These are phyloP conservation scores for Botrytis pseudocinerea DNA, from an alignment of 2,329 filamentous ascomycete species.

Conservation along the genomic window DNA sequence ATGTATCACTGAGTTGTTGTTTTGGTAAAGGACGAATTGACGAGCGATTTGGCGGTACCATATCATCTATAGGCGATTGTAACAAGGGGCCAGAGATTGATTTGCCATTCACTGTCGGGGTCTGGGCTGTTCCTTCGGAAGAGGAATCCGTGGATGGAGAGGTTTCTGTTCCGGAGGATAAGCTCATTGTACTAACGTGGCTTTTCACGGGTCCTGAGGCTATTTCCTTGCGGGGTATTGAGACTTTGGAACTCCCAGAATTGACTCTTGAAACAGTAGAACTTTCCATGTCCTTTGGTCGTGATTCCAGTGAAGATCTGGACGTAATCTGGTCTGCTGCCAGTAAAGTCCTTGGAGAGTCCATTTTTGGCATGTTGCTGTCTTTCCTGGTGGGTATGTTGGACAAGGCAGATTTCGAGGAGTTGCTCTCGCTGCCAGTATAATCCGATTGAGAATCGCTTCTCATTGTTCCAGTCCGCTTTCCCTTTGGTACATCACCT, in stretches of 20 bases:
- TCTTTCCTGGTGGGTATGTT: slow-evolving; percentile 30
- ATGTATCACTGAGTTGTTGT: slow-evolving; percentile 42
- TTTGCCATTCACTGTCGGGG: slow-evolving; percentile 41
- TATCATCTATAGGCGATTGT: slow-evolving; percentile 35
- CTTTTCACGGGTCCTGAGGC: slow-evolving; percentile 31
- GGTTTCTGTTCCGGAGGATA: slow-evolving; percentile 38
- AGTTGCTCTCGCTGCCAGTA: slow-evolving; percentile 35
- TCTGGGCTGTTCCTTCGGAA: slow-evolving; percentile 37
- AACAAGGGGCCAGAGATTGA: slow-evolving; percentile 37
- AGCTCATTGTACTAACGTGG: slow-evolving; percentile 33
- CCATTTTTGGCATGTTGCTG: slow-evolving; percentile 26
- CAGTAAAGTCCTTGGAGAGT: slow-evolving; percentile 34
- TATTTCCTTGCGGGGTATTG: slow-evolving; percentile 66
- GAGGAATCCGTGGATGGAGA: slow-evolving; percentile 40
- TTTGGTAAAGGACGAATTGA: slow-evolving; percentile 45
- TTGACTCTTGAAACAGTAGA: slow-evolving; percentile 53
- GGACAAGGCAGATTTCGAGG: slow-evolving; percentile 39
- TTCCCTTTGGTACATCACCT: slow-evolving; percentile 75
- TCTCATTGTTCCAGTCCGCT: slow-evolving; percentile 47
- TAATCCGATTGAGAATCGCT: slow-evolving; percentile 44
- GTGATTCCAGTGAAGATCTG: slow-evolving; percentile 61
- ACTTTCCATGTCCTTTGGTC: slow-evolving; percentile 55
- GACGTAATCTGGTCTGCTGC: slow-evolving; percentile 47
- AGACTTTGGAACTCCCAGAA: slow-evolving; percentile 48
- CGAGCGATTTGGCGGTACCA: slow-evolving; percentile 35